Percentiles rank a stretch among this genome's conserved stretches.
Evolutionary conservation across 306 rosid genomes (phyloP).

Genomic region (Lathyrus oleraceus): DNA sequence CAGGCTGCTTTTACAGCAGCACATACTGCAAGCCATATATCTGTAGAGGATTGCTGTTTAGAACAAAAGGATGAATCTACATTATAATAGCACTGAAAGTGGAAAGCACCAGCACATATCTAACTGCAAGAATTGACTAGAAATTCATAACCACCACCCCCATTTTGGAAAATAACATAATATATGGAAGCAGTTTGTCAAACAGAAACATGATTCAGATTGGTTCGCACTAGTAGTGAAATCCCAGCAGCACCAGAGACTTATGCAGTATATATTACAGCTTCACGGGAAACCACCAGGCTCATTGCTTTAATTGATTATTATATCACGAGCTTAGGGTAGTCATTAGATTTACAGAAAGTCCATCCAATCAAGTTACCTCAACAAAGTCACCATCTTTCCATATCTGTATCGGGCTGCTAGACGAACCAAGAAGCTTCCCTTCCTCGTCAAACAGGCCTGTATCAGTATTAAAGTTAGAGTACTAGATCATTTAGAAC

Average conservation of each 20-base stretch:
- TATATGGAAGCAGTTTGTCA: slow-evolving; percentile 26
- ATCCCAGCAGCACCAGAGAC: slow-evolving; percentile 7
- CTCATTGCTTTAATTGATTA: slow-evolving; percentile 20
- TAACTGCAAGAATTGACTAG: slow-evolving; percentile 20
- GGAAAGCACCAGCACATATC: slow-evolving; percentile 17
- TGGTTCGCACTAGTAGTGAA: not conserved
- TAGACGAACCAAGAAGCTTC: slow-evolving; percentile 88
- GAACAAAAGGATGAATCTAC: slow-evolving; percentile 35
- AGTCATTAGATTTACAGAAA: slow-evolving; percentile 24
- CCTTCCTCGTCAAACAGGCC: slow-evolving; percentile 84
- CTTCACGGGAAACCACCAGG: slow-evolving; percentile 18
- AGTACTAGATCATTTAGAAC: not conserved
- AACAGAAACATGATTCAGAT: slow-evolving; percentile 22
- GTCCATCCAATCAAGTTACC: slow-evolving; percentile 50
- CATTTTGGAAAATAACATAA: slow-evolving; percentile 18
- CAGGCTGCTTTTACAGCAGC: slow-evolving; percentile 85
- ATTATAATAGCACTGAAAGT: slow-evolving; percentile 21
- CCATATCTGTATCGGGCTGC: slow-evolving; percentile 97
- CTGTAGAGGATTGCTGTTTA: slow-evolving; percentile 97
- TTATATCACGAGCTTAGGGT: slow-evolving; percentile 7
- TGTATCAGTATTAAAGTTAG: slow-evolving; percentile 37
- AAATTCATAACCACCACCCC: slow-evolving; percentile 14
- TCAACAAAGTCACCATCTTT: slow-evolving; percentile 72
- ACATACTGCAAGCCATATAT: slow-evolving; percentile 95
- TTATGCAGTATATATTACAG: not conserved